Evolutionary conservation across 2,329 filamentous ascomycete species (phyloP).

Genomic region (Immersiporthe knoxdaviesiana): DNA sequence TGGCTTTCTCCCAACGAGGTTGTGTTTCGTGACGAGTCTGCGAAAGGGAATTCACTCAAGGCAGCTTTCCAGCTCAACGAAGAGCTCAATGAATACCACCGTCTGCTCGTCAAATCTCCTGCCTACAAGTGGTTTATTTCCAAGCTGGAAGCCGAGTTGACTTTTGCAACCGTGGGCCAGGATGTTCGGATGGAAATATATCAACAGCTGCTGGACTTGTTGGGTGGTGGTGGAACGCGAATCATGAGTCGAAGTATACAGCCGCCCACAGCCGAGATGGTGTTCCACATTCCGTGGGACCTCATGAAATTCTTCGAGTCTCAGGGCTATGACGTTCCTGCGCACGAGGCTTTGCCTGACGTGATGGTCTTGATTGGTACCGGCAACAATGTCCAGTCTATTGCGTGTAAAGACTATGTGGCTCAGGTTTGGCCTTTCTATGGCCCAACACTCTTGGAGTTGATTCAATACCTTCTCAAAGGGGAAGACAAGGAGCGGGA

Average conservation of each 20-base stretch:
- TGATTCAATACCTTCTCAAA: neutral
- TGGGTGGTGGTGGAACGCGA: neutral
- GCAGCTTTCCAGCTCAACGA: neutral
- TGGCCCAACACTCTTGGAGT: neutral
- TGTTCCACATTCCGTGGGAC: constrained; percentile 5
- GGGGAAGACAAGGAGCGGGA: no score
- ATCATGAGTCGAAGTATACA: neutral
- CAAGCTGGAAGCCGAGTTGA: neutral
- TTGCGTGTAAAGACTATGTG: constrained; percentile 5
- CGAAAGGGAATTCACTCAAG: neutral
- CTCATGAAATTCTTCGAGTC: constrained; percentile 1
- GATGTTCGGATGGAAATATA: neutral
- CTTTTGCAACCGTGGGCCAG: constrained; percentile 3
- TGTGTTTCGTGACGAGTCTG: no score
- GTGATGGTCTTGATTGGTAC: constrained; percentile 5
- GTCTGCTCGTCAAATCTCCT: neutral
- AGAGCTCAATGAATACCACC: neutral
- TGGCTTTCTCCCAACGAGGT: no score
- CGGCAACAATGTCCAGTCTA: constrained; percentile 7
- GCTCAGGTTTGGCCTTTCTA: constrained; percentile 12
- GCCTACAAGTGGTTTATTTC: constrained; percentile 14
- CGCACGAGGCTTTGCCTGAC: constrained; percentile 7
- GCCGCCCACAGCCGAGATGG: neutral
- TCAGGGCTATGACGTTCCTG: constrained; percentile 5
- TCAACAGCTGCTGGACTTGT: constrained; percentile 2